phyloP scores from a whole-genome alignment of 1,284 basidiomycete species.

The Quambalaria eucalypti region DNA sequence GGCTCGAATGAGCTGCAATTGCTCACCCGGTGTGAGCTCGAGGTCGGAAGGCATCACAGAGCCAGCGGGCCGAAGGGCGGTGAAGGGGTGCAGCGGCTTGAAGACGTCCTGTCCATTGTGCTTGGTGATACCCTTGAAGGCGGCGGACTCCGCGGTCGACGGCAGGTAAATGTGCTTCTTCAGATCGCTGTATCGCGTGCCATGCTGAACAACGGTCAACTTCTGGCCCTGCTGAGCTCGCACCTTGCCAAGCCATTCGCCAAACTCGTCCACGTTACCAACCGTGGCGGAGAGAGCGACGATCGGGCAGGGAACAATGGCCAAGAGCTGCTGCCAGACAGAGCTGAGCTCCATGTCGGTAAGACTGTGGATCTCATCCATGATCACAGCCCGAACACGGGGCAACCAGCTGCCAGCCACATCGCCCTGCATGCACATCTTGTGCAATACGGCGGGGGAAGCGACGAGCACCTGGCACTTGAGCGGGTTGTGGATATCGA shows the following conservation, averaged over 20 bases:
- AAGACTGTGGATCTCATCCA: conserved; percentile 65
- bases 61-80: background rate
- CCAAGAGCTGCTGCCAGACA: conserved; percentile 62
- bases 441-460: conserved; percentile 61
- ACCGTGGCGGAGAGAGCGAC: conserved; percentile 65
- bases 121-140: background rate
- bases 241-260: conserved; percentile 58
- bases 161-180: conserved; percentile 58
- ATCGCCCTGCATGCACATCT: conserved; percentile 60
- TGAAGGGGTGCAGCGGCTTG: background rate
- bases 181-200: conserved; percentile 62
- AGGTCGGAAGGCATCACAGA: background rate
- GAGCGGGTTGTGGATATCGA: conserved; percentile 57
- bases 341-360: conserved; percentile 61
- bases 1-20: background rate
- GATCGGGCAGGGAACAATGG: conserved; percentile 60
- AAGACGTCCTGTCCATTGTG: background rate
- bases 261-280: conserved; percentile 59
- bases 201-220: conserved; percentile 58
- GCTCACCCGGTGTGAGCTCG: background rate
- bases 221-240: conserved; percentile 56
- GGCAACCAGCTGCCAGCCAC: conserved; percentile 58
- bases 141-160: background rate
- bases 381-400: conserved; percentile 59
- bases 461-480: conserved; percentile 64